Evolutionary conservation across 805 yeast genomes (phyloP).

Genomic region (Kodamaea leandrae): DNA sequence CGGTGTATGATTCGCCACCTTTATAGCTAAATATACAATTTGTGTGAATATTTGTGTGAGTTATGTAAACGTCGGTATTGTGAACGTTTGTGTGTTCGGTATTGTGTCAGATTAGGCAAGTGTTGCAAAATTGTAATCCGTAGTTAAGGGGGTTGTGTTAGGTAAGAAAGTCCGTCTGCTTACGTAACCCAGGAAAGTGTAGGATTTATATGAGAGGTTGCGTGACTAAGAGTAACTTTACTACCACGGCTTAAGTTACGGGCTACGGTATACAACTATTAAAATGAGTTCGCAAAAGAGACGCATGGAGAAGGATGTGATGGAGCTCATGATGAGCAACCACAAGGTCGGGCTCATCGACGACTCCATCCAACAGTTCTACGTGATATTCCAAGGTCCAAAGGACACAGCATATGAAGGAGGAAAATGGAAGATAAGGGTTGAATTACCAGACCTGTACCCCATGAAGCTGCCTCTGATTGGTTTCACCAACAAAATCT

Average conservation of each 20-base stretch:
- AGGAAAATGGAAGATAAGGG: conserved; percentile 88
- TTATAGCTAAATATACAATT: no score
- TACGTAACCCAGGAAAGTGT: neutral
- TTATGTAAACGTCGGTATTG: no score
- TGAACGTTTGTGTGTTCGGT: no score
- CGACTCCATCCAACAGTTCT: conserved; percentile 77
- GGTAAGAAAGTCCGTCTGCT: neutral
- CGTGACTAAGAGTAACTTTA: conserved; percentile 4
- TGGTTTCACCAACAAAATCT: conserved; percentile 87
- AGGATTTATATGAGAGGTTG: conserved; percentile 1
- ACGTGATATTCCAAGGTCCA: conserved; percentile 85
- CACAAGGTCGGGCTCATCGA: conserved; percentile 81
- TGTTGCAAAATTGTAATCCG: conserved; percentile 2
- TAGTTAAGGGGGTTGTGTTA: neutral
- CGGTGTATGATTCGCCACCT: no score
- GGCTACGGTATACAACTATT: neutral
- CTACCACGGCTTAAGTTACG: neutral
- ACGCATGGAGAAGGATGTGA: conserved; percentile 91
- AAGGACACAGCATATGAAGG: conserved; percentile 77
- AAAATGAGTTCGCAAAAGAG: conserved; percentile 60
- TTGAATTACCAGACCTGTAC: conserved; percentile 91
- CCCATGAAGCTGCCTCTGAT: conserved; percentile 96
- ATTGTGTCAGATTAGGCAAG: neutral
- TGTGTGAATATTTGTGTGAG: no score
- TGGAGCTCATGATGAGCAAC: conserved; percentile 95